Conservation (phyloP, 108 stramenopile genomes). For the Cyclostephanos tholiformis region DNA sequence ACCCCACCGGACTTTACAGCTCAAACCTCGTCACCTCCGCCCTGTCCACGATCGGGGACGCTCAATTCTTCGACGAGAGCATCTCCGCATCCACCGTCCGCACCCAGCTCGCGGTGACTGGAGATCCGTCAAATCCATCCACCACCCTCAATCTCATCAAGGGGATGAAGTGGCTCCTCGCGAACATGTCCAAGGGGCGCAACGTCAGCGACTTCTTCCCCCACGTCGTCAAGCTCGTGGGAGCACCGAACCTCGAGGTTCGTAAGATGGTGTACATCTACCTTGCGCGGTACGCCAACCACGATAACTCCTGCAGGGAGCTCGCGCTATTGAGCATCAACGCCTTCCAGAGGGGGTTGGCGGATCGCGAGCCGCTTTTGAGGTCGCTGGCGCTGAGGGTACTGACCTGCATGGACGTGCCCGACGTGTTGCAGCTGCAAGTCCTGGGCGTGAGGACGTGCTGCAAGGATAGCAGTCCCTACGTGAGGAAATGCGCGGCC, state of each 20-base stretch:
- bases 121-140: slow-evolving; percentile 75
- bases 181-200: slow-evolving; percentile 94
- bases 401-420: slow-evolving; percentile 93
- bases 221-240: slow-evolving; percentile 95
- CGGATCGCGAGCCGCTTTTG: slow-evolving; percentile 91
- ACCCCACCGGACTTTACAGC: slow-evolving; percentile 40
- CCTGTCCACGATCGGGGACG: slow-evolving; percentile 79
- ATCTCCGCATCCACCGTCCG: slow-evolving; percentile 91
- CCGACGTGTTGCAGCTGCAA: slow-evolving; percentile 98
- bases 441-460: slow-evolving; percentile 96
- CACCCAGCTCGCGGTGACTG: slow-evolving; percentile 57
- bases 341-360: slow-evolving; percentile 96
- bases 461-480: slow-evolving; percentile 88
- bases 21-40: slow-evolving; percentile 70
- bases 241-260: slow-evolving; percentile 89
- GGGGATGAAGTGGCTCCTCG: slow-evolving; percentile 99
- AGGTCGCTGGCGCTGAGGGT: slow-evolving; percentile 96
- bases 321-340: slow-evolving; percentile 95
- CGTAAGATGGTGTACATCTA: slow-evolving; percentile 99
- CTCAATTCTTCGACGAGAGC: slow-evolving; percentile 98
- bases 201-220: slow-evolving; percentile 97
- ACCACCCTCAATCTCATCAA: slow-evolving; percentile 78
- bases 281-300: slow-evolving; percentile 92
- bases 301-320: slow-evolving; percentile 91
- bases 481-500: slow-evolving; percentile 98